A percentile compares a stretch with the other conserved stretches of the same genome.
phyloP scores from a whole-genome alignment of 768 basidiomycete species.

The Rhizopogon salebrosus region DNA sequence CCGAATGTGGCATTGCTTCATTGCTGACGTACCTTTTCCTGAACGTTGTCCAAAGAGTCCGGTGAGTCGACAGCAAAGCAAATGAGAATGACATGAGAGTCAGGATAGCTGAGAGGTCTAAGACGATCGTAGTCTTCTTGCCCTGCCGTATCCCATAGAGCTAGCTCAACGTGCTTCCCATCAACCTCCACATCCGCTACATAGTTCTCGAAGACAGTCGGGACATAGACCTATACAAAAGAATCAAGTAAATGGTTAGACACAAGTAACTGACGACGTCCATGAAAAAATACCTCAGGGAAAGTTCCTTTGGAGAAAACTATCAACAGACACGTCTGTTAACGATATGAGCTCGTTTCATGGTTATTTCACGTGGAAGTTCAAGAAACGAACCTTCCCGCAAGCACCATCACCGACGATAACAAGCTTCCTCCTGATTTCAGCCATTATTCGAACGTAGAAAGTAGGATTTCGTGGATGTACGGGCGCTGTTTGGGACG shows the following conservation, averaged over 20 bases:
- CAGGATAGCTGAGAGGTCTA: conserved; percentile 94
- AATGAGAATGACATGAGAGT: conserved; percentile 99
- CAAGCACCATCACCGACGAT: conserved; percentile 99
- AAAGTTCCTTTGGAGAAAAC: conserved; percentile 96
- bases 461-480: conserved; percentile 24
- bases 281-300: conserved; percentile 65
- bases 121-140: conserved; percentile 99
- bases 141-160: conserved; percentile 99
- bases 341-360: conserved; percentile 14
- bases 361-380: neutral
- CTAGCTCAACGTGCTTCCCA: conserved; percentile 96
- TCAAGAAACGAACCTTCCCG: conserved; percentile 61
- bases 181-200: conserved; percentile 99
- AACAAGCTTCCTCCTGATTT: conserved; percentile 97
- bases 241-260: neutral
- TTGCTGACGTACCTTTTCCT: conserved; percentile 82
- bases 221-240: conserved; percentile 83
- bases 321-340: conserved; percentile 86
- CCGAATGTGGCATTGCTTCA: conserved; percentile 1
- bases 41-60: conserved; percentile 98
- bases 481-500: conserved; percentile 31
- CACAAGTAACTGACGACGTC: neutral
- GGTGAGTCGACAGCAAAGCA: conserved; percentile 98
- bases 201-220: conserved; percentile 99
- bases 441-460: conserved; percentile 66